These are phyloP conservation scores for Oidium heveae DNA, from an alignment of 2,329 filamentous ascomycete species.

Conservation along the genomic window DNA sequence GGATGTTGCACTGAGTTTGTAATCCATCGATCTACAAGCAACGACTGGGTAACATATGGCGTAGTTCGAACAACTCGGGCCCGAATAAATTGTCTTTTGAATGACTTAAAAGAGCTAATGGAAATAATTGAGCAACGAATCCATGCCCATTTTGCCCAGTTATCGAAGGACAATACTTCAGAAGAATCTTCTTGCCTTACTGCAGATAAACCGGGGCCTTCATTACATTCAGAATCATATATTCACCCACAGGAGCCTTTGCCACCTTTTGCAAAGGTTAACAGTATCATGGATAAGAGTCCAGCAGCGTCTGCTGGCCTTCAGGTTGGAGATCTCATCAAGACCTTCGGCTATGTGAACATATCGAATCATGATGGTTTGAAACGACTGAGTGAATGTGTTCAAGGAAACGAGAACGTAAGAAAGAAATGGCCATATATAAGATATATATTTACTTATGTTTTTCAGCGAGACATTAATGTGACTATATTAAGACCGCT, in stretches of 20 bases:
- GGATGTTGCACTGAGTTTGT: slow-evolving; percentile 74
- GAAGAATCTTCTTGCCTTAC: slow-evolving; percentile 4
- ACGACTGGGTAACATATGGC: background rate
- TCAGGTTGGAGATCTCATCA: slow-evolving; percentile 54
- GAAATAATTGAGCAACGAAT: slow-evolving; percentile 54
- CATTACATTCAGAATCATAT: slow-evolving; percentile 14
- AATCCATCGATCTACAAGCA: background rate
- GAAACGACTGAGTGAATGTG: slow-evolving; percentile 64
- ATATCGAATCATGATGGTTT: slow-evolving; percentile 68
- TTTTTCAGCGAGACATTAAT: slow-evolving; percentile 34
- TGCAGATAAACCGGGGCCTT: slow-evolving; percentile 5
- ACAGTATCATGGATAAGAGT: slow-evolving; percentile 51
- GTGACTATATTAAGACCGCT: slow-evolving; percentile 34
- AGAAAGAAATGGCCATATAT: slow-evolving; percentile 13
- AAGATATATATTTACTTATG: slow-evolving; percentile 3
- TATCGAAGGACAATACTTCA: slow-evolving; percentile 19
- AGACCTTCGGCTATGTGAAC: slow-evolving; percentile 65
- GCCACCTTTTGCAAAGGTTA: slow-evolving; percentile 68
- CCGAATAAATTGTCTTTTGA: slow-evolving; percentile 67
- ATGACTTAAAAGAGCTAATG: slow-evolving; percentile 88
- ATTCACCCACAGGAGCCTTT: slow-evolving; percentile 18
- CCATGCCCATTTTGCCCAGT: slow-evolving; percentile 70
- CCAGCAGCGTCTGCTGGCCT: slow-evolving; percentile 68
- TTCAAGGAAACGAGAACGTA: slow-evolving; percentile 76
- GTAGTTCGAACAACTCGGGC: slow-evolving; percentile 78